These are phyloP conservation scores for Ceratocystiopsis minuta DNA, from an alignment of 2,329 filamentous ascomycete genomes.

Conservation along the genomic window DNA sequence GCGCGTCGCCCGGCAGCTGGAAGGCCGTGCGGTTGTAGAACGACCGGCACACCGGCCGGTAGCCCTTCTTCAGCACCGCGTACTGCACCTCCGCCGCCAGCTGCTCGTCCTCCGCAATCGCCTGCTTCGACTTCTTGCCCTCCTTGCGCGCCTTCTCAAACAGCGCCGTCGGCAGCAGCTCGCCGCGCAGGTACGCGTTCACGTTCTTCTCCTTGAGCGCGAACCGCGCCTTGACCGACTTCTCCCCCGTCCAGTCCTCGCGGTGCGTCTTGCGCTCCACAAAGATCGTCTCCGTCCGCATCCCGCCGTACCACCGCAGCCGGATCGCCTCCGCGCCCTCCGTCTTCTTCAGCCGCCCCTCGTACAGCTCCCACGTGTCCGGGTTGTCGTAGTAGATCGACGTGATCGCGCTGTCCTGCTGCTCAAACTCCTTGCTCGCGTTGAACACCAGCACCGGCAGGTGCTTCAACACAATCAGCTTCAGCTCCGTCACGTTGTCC, in stretches of 20 bases:
- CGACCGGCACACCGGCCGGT: conserved; percentile 77
- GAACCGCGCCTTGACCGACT: conserved; percentile 96
- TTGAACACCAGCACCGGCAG: conserved; percentile 95
- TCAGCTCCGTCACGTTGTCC: conserved; percentile 94
- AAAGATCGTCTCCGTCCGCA: conserved; percentile 90
- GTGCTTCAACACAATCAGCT: conserved; percentile 95
- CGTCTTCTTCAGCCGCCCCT: conserved; percentile 89
- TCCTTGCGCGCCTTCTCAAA: conserved; percentile 95
- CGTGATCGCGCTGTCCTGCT: conserved; percentile 80
- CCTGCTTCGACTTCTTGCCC: conserved; percentile 80
- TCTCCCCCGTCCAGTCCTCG: conserved; percentile 97
- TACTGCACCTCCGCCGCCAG: conserved; percentile 88
- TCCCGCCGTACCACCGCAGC: conserved; percentile 90
- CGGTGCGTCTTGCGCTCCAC: conserved; percentile 96
- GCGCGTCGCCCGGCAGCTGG: conserved; percentile 86
- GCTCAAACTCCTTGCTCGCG: conserved; percentile 86
- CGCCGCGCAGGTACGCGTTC: conserved; percentile 72
- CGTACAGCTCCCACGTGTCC: conserved; percentile 83
- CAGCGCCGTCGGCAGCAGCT: conserved; percentile 68
- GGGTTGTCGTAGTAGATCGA: conserved; percentile 98
- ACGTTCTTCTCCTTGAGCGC: conserved; percentile 93
- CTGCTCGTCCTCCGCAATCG: conserved; percentile 79
- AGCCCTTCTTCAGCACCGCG: conserved; percentile 69
- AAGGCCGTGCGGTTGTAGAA: conserved; percentile 99
- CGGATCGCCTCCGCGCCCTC: conserved; percentile 95